Evolutionary conservation across 257 asterid species (phyloP).

Genomic region (Solanum habrochaites): DNA sequence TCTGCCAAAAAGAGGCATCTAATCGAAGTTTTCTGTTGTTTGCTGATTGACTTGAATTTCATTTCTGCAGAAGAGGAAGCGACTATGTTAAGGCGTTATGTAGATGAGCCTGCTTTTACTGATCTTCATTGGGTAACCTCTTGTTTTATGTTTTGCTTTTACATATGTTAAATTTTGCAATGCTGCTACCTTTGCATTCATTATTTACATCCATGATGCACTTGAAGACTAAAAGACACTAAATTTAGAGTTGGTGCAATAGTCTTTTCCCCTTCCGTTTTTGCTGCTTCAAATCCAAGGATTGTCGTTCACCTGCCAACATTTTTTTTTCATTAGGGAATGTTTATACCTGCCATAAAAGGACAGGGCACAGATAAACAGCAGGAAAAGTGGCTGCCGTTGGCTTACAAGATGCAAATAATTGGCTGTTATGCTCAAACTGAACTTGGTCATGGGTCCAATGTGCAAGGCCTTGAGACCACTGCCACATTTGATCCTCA

Average conservation of each 20-base stretch:
- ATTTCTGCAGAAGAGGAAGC: slow-evolving; percentile 81
- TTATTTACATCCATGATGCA: neutral
- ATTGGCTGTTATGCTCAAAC: slow-evolving; percentile 99
- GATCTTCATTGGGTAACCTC: slow-evolving; percentile 95
- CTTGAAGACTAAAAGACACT: neutral
- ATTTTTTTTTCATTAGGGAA: slow-evolving; percentile 45
- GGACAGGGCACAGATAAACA: slow-evolving; percentile 96
- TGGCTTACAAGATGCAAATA: slow-evolving; percentile 94
- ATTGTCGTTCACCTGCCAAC: slow-evolving; percentile 2
- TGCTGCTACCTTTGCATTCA: neutral
- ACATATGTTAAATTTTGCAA: neutral
- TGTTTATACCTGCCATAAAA: slow-evolving; percentile 89
- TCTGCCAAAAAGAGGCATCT: neutral
- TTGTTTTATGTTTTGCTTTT: neutral
- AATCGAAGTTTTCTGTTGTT: neutral
- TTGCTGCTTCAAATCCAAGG: neutral
- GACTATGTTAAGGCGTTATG: slow-evolving; percentile 46
- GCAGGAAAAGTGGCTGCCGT: slow-evolving; percentile 76
- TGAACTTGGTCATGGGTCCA: slow-evolving; percentile 99
- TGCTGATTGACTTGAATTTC: neutral
- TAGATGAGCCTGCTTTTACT: slow-evolving; percentile 91
- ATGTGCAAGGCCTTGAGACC: slow-evolving; percentile 97
- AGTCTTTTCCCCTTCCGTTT: neutral
- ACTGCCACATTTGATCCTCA: slow-evolving; percentile 91
- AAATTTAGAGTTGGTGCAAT: neutral